These are phyloP conservation scores for Saccharomyces pastorianus DNA, from an alignment of 1,139 yeast genomes.

Conservation along the genomic window DNA sequence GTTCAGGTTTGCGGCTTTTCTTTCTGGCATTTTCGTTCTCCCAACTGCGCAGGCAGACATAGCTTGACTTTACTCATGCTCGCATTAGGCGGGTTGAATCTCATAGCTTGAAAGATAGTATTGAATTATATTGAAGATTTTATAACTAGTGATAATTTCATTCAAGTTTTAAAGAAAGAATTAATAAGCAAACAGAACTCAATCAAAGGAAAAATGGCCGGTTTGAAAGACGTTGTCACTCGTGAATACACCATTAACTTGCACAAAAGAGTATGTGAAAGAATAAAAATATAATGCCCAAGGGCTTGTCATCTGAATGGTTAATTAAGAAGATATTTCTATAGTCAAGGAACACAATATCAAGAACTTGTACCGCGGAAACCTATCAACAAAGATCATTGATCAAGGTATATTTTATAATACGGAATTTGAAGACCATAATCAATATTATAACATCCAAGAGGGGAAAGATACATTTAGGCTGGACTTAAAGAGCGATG, in stretches of 20 bases:
- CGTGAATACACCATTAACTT: constrained; percentile 99
- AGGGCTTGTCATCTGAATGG: not conserved
- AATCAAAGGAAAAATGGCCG: constrained; percentile 55
- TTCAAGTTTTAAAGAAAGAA: not conserved
- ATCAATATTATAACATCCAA: not conserved
- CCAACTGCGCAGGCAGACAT: not conserved
- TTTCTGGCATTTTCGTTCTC: not conserved
- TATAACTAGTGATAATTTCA: not conserved
- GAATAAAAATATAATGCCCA: not conserved
- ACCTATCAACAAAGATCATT: not conserved
- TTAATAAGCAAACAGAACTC: constrained; percentile 30
- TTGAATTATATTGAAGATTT: constrained; percentile 8
- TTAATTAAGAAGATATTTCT: not conserved
- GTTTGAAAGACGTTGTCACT: constrained; percentile 98
- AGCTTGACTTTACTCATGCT: not conserved
- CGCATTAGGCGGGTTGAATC: not conserved
- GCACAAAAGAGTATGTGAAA: constrained; percentile 89
- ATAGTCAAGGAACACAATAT: not conserved
- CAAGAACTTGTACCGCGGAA: not conserved
- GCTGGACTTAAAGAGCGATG: not conserved
- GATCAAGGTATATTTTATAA: not conserved
- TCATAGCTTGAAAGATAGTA: not conserved
- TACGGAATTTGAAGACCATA: not conserved
- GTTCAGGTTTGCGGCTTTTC: not conserved
- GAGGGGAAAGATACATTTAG: not conserved